These are phyloP conservation scores for Dactylellina parvicollis DNA, from an alignment of 2,329 filamentous ascomycete species.

Conservation along the genomic window DNA sequence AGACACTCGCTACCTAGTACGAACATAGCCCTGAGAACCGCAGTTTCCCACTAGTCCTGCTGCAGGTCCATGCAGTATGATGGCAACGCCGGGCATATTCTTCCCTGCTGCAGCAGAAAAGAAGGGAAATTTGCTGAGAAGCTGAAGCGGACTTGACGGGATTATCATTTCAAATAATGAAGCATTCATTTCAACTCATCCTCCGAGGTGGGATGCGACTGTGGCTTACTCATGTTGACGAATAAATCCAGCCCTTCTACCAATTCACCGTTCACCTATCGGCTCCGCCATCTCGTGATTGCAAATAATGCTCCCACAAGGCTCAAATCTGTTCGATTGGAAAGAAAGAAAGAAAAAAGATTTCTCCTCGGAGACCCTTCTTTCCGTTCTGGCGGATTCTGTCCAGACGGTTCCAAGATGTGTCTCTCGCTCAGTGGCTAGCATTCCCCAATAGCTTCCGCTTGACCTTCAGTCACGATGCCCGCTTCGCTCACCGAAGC, in stretches of 20 bases:
- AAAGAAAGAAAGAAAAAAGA: no score
- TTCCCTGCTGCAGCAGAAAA: constrained; percentile 25
- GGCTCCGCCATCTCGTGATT: constrained; percentile 53
- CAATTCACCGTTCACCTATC: not conserved
- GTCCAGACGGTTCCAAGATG: constrained; percentile 10
- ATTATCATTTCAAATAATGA: constrained; percentile 47
- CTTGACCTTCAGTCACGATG: constrained; percentile 51
- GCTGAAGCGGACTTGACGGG: no score
- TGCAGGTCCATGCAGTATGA: constrained; percentile 38
- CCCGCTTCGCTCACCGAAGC: constrained; percentile 17
- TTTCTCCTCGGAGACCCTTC: not conserved
- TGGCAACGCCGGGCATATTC: constrained; percentile 20
- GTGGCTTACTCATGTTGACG: constrained; percentile 43
- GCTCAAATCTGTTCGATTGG: constrained; percentile 4
- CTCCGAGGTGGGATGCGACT: not conserved
- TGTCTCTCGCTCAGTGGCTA: constrained; percentile 46
- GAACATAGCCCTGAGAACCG: constrained; percentile 38
- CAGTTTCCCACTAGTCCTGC: not conserved
- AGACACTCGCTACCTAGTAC: constrained; percentile 44
- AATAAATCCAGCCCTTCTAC: constrained; percentile 3
- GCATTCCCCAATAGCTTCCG: constrained; percentile 12
- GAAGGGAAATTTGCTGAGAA: constrained; percentile 1
- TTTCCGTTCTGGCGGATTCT: not conserved
- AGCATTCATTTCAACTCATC: not conserved
- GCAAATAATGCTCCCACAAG: constrained; percentile 38